Conservation (phyloP, 2,329 filamentous ascomycete species). For the Ascocoryne sarcoides region DNA sequence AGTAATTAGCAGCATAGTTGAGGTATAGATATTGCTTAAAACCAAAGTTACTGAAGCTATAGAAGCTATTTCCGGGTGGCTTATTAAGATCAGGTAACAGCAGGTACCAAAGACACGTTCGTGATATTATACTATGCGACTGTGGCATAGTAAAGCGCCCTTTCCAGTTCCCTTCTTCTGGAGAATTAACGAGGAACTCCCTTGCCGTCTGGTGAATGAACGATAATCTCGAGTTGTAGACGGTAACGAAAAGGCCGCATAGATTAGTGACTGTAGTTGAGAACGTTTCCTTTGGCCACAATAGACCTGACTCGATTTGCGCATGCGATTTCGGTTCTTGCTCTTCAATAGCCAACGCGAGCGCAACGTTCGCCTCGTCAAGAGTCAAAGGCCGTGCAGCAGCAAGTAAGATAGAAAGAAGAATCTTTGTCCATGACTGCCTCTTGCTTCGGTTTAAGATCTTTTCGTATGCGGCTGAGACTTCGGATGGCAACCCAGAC, state of each 20-base stretch:
- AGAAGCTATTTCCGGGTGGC: not conserved
- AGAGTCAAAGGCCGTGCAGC: slow-evolving; percentile 5
- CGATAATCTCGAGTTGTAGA: slow-evolving; percentile 2
- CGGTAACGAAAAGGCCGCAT: slow-evolving; percentile 4
- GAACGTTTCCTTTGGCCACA: slow-evolving; percentile 2
- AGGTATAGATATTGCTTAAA: slow-evolving; percentile 3
- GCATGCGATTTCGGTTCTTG: not conserved
- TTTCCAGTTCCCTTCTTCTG: slow-evolving; percentile 3
- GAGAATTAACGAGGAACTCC: slow-evolving; percentile 3
- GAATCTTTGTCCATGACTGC: not conserved
- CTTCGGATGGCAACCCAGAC: slow-evolving; percentile 1
- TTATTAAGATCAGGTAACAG: slow-evolving; percentile 4
- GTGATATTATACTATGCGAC: slow-evolving; percentile 6
- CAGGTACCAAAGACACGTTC: slow-evolving; percentile 4
- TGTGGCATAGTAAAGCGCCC: slow-evolving; percentile 3
- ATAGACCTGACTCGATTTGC: not conserved
- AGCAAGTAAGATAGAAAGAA: slow-evolving; percentile 5
- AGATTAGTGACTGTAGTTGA: slow-evolving; percentile 5
- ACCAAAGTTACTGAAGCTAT: too few relatives aligned
- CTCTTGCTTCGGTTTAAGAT: slow-evolving; percentile 4
- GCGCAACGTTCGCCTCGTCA: slow-evolving; percentile 3
- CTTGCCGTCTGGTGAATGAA: slow-evolving; percentile 7
- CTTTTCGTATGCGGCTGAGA: slow-evolving; percentile 6
- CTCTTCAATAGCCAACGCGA: slow-evolving; percentile 2
- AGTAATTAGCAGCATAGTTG: slow-evolving; percentile 4